phyloP scores from a whole-genome alignment of 345 rosid genomes.

The Rhodamnia rubescens region DNA sequence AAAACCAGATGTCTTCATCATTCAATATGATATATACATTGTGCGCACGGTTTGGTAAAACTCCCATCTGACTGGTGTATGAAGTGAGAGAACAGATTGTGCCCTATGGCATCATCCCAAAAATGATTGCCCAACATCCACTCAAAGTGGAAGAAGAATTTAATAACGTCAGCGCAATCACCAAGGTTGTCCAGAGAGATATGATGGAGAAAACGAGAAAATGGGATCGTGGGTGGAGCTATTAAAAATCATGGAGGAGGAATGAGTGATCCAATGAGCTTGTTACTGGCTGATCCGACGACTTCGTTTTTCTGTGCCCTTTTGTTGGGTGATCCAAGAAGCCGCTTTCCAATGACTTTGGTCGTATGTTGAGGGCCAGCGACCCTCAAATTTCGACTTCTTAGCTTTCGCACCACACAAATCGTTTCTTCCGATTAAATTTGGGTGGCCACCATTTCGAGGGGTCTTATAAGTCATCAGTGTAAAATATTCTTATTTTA shows the following conservation, averaged over 20 bases:
- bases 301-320: not conserved
- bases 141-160: not conserved
- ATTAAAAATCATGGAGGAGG: not conserved
- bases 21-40: not conserved
- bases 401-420: too few relatives aligned
- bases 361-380: not conserved
- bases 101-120: not conserved
- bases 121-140: not conserved
- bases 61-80: not conserved
- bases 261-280: constrained; percentile 5
- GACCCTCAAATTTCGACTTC: not conserved
- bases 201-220: not conserved
- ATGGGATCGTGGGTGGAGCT: not conserved
- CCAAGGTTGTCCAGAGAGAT: not conserved
- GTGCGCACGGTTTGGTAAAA: not conserved
- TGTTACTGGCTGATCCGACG: not conserved
- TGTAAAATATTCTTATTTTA: not conserved
- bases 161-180: not conserved
- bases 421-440: not conserved
- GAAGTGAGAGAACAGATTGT: not conserved
- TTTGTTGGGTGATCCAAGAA: not conserved
- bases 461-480: not conserved
- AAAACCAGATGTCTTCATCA: not conserved
- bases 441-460: rapidly evolving
- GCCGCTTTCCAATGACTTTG: not conserved